phyloP scores from a whole-genome alignment of 495 filamentous ascomycete species.

The Astrothelium subdiscretum region DNA sequence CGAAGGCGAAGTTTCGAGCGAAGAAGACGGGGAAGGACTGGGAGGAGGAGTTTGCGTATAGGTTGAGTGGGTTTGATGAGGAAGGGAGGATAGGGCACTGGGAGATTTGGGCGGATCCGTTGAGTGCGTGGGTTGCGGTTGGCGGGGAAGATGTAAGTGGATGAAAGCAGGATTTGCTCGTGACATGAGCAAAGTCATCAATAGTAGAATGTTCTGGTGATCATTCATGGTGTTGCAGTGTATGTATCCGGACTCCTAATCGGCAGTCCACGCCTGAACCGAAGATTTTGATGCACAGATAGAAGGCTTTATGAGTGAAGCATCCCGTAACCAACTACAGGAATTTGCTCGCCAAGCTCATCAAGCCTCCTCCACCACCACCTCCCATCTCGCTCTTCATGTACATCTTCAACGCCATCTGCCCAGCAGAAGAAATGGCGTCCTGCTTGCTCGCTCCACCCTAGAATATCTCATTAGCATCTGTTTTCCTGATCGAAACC shows the following conservation, averaged over 20 bases:
- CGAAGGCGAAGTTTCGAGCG: constrained; percentile 23
- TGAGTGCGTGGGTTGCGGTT: constrained; percentile 29
- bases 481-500: neutral
- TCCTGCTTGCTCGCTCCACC: constrained; percentile 45
- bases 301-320: no score
- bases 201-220: no score
- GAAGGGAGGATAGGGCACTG: constrained; percentile 31
- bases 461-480: constrained; percentile 11
- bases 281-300: no score
- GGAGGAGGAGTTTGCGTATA: constrained; percentile 31
- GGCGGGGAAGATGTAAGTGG: neutral
- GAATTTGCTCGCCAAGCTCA: constrained; percentile 48
- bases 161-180: no score
- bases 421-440: constrained; percentile 46
- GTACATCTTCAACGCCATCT: constrained; percentile 62
- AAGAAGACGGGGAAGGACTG: constrained; percentile 28
- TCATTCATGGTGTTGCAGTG: no score
- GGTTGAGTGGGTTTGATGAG: constrained; percentile 31
- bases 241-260: no score
- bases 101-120: constrained; percentile 35
- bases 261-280: no score
- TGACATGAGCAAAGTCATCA: no score
- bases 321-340: no score
- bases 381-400: constrained; percentile 45
- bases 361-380: constrained; percentile 38